These are phyloP conservation scores for Trametes polyzona DNA, from an alignment of 1,284 basidiomycete genomes.

Conservation along the genomic window DNA sequence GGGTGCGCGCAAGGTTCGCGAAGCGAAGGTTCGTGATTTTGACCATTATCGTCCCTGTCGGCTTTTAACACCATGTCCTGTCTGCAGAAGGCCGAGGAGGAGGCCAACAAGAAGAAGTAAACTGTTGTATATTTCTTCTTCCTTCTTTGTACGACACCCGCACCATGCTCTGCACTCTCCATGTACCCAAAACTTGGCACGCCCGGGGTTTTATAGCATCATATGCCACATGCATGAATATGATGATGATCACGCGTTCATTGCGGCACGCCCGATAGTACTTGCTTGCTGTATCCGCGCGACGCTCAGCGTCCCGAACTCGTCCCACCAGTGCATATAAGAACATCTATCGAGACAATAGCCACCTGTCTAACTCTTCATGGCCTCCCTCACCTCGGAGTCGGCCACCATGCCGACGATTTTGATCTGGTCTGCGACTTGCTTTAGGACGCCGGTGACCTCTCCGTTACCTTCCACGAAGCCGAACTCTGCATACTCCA, in stretches of 20 bases:
- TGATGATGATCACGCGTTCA: conserved; percentile 33
- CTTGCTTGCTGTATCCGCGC: no score
- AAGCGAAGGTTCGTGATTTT: conserved; percentile 67
- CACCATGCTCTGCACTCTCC: conserved; percentile 36
- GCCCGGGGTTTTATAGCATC: conserved; percentile 37
- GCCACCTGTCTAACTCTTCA: conserved; percentile 45
- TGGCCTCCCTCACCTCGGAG: conserved; percentile 60
- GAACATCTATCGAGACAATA: not conserved
- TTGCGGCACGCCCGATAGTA: conserved; percentile 11
- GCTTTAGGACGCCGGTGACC: conserved; percentile 75
- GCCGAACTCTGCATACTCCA: conserved; percentile 89
- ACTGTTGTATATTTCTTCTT: conserved; percentile 34
- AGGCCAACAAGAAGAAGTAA: conserved; percentile 93
- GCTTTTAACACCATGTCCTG: conserved; percentile 17
- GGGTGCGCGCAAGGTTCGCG: conserved; percentile 83
- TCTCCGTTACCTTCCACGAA: conserved; percentile 85
- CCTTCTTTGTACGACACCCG: conserved; percentile 35
- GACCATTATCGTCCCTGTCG: conserved; percentile 3
- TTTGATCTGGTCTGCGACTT: conserved; percentile 83
- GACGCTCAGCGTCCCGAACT: not conserved
- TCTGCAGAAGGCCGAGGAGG: conserved; percentile 86
- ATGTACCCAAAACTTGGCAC: conserved; percentile 45
- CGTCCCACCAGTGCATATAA: no score
- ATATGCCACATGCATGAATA: conserved; percentile 40
- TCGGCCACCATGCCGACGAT: conserved; percentile 77